phyloP scores from a whole-genome alignment of 345 rosid genomes.

The Cochlearia excelsa region DNA sequence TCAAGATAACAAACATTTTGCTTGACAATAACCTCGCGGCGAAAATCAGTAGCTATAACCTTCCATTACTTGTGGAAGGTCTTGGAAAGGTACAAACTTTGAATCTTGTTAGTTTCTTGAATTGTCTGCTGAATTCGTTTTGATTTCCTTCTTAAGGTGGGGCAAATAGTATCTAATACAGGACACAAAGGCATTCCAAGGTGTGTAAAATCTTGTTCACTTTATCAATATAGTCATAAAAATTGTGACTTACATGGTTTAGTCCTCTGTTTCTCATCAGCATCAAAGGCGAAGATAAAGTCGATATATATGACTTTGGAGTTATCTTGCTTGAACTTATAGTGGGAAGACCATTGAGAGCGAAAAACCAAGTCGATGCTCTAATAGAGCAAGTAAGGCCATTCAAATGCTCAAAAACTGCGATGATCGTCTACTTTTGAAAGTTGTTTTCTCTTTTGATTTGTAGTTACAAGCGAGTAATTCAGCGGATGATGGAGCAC shows the following conservation, averaged over 20 bases:
- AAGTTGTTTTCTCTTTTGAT: not conserved
- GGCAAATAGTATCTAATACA: constrained; percentile 42
- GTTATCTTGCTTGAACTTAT: constrained; percentile 82
- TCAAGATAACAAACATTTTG: constrained; percentile 76
- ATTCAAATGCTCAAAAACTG: no score
- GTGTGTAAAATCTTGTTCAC: constrained; percentile 37
- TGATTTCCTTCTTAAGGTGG: constrained; percentile 53
- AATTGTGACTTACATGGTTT: not conserved
- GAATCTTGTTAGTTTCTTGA: constrained; percentile 8
- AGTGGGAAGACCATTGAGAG: constrained; percentile 57
- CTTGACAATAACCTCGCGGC: constrained; percentile 77
- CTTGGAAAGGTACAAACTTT: constrained; percentile 51
- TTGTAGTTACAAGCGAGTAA: constrained; percentile 60
- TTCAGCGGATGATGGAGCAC: constrained; percentile 45
- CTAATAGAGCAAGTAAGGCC: constrained; percentile 55
- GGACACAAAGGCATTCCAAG: constrained; percentile 51
- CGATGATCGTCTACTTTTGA: no score
- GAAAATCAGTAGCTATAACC: constrained; percentile 82
- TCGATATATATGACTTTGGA: constrained; percentile 73
- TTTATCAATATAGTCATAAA: constrained; percentile 28
- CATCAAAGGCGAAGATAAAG: constrained; percentile 47
- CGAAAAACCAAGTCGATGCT: constrained; percentile 50
- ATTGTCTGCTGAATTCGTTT: constrained; percentile 33
- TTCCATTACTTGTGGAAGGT: constrained; percentile 68
- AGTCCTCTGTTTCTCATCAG: constrained; percentile 41